Percentiles rank a stretch among this genome's conserved stretches.
Evolutionary conservation across 2,329 filamentous ascomycete genomes (phyloP).

Genomic region (Paecilomyces fulvus): DNA sequence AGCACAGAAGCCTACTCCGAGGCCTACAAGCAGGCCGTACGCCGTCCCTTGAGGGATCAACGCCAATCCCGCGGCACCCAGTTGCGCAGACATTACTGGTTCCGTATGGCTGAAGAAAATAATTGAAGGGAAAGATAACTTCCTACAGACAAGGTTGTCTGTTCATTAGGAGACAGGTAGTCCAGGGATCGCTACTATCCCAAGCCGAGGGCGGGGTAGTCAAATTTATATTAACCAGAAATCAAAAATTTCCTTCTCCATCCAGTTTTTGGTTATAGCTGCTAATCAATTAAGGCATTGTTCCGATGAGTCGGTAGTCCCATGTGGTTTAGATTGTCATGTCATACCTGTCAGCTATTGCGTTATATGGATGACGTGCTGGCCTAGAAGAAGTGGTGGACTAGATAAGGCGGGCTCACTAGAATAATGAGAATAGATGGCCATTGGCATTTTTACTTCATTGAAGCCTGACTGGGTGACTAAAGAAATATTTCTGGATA

Average conservation of each 20-base stretch:
- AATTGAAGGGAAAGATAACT: background rate
- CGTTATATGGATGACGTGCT: background rate
- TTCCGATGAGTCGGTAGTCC: background rate
- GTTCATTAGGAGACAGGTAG: too few relatives aligned
- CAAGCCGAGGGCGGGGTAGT: background rate
- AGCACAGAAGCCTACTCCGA: conserved; percentile 40
- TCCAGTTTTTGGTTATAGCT: background rate
- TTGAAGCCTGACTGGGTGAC: background rate
- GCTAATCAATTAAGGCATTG: background rate
- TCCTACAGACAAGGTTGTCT: background rate
- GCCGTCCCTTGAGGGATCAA: conserved; percentile 27
- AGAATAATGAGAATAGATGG: background rate
- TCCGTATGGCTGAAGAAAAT: background rate
- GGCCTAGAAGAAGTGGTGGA: background rate
- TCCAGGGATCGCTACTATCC: too few relatives aligned
- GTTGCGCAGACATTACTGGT: background rate
- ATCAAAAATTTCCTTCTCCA: background rate
- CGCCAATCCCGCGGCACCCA: background rate
- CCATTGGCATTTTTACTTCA: background rate
- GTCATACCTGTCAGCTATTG: background rate
- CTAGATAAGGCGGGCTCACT: background rate
- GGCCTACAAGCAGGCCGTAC: conserved; percentile 43
- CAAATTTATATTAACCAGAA: background rate
- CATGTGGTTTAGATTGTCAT: background rate
- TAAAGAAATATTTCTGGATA: background rate